phyloP scores from a whole-genome alignment of 345 rosid species.

The Acer yangbiense region DNA sequence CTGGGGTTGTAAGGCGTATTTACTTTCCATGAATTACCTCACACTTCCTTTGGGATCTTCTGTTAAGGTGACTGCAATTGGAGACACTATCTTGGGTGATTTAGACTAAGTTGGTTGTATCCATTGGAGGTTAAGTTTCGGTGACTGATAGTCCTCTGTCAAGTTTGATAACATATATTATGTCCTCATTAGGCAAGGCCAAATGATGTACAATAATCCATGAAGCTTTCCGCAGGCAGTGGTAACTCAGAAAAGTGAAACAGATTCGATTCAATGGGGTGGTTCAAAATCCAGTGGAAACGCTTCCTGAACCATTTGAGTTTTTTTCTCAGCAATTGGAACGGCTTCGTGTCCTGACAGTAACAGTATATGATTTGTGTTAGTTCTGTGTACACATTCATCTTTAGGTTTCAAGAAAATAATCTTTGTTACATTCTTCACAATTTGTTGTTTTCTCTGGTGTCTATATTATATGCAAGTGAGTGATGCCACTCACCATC shows the following conservation, averaged over 20 bases:
- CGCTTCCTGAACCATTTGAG: background rate
- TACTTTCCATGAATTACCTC: background rate
- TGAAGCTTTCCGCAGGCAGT: background rate
- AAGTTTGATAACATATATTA: background rate
- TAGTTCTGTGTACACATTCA: background rate
- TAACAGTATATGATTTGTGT: background rate
- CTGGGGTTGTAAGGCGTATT: background rate
- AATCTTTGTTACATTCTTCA: background rate
- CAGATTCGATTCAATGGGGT: background rate
- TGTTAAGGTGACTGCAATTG: background rate
- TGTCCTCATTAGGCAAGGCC: background rate
- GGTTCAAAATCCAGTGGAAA: background rate
- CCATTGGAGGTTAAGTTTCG: background rate
- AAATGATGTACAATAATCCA: background rate
- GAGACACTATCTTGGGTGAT: background rate
- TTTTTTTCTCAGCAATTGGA: background rate
- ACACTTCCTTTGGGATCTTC: background rate
- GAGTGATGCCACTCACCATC: background rate
- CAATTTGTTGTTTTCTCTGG: conserved; percentile 2
- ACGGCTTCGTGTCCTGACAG: background rate
- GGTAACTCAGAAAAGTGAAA: conserved; percentile 8
- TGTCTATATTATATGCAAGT: background rate
- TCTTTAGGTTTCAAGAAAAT: background rate
- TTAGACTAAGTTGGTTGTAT: background rate
- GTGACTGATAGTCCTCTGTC: background rate